Evolutionary conservation across 2,329 filamentous ascomycete species (phyloP).

Genomic region (Karstenula rhodostoma): DNA sequence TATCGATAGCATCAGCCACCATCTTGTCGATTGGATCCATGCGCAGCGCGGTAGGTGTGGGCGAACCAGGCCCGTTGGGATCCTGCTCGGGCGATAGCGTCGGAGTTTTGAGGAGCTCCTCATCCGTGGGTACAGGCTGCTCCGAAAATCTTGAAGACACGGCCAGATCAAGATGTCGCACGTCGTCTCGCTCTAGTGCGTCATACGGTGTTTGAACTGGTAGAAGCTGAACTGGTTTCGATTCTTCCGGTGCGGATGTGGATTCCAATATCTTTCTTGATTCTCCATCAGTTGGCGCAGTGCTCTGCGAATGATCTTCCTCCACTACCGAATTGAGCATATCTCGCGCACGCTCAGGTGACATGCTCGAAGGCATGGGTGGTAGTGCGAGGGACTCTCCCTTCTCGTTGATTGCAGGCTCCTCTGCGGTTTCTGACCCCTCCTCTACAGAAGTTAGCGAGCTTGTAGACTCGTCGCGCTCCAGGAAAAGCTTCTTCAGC

Average conservation of each 20-base stretch:
- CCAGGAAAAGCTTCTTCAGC: conserved; percentile 91
- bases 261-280: conserved; percentile 16
- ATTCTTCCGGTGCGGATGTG: conserved; percentile 19
- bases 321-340: conserved; percentile 72
- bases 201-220: conserved; percentile 43
- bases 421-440: conserved; percentile 57
- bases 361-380: conserved; percentile 55
- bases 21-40: conserved; percentile 47
- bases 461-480: conserved; percentile 81
- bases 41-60: conserved; percentile 40
- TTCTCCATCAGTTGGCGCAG: conserved; percentile 19
- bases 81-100: conserved; percentile 30
- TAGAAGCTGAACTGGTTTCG: conserved; percentile 24
- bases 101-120: conserved; percentile 38
- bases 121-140: conserved; percentile 24
- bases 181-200: conserved; percentile 59
- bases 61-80: conserved; percentile 35
- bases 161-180: conserved; percentile 69
- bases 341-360: conserved; percentile 69
- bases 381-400: conserved; percentile 38
- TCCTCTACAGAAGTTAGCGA: conserved; percentile 76
- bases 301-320: conserved; percentile 60
- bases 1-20: conserved; percentile 45
- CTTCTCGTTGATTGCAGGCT: conserved; percentile 41
- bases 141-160: conserved; percentile 54